A percentile compares a stretch with the other conserved stretches of the same genome.
Evolutionary conservation across 768 basidiomycete species (phyloP).

Genomic region (Cyclocybe cylindracea): DNA sequence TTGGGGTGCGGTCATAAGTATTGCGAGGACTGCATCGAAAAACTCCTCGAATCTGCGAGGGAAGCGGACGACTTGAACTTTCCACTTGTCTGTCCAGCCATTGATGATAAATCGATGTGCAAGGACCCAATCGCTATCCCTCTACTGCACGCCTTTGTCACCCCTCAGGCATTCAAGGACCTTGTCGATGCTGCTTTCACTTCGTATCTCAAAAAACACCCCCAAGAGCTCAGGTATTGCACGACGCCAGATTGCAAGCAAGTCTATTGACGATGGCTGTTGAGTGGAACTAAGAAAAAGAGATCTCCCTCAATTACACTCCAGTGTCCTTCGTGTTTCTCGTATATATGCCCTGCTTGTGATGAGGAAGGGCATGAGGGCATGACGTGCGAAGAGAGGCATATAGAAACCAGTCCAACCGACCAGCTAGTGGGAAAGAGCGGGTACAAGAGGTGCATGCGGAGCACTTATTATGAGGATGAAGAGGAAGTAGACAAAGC

Average conservation of each 20-base stretch:
- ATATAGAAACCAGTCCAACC: constrained; percentile 30
- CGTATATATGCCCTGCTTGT: constrained; percentile 48
- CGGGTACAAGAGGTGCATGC: constrained; percentile 49
- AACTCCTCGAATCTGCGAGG: constrained; percentile 43
- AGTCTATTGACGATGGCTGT: constrained; percentile 48
- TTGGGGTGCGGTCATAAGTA: constrained; percentile 52
- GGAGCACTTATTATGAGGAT: too few relatives aligned
- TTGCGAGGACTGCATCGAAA: constrained; percentile 48
- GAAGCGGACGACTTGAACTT: constrained; percentile 40
- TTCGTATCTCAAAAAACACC: constrained; percentile 53
- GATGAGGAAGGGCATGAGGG: constrained; percentile 51
- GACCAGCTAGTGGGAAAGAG: constrained; percentile 40
- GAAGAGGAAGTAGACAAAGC: too few relatives aligned
- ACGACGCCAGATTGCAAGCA: constrained; percentile 73
- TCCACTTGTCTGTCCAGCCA: constrained; percentile 65
- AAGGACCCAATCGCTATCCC: constrained; percentile 52
- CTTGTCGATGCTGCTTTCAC: constrained; percentile 59
- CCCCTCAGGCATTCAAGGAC: constrained; percentile 47
- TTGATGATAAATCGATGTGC: constrained; percentile 48
- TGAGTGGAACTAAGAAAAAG: constrained; percentile 7
- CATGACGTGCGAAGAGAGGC: constrained; percentile 46
- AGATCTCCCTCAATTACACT: constrained; percentile 8
- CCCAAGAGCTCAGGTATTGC: constrained; percentile 63
- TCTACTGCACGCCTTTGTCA: constrained; percentile 51
- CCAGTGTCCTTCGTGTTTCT: constrained; percentile 56